Base-by-base conservation (phyloP, 306 rosid species). In the Rubus idaeus region DNA sequence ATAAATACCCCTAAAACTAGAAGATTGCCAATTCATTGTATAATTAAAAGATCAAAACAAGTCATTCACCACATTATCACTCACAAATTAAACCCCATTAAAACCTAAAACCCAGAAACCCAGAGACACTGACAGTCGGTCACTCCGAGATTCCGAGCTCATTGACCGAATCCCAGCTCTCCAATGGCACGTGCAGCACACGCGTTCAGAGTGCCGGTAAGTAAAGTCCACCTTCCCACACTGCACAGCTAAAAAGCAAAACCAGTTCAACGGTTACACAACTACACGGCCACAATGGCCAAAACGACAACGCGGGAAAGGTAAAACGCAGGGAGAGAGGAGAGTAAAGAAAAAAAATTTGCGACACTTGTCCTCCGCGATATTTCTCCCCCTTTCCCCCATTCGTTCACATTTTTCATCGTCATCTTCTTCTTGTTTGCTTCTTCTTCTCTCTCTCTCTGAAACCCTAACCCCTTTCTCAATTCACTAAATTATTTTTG, bases 181-280 rank as follows among this genome's bases (percentile, higher is more conserved):
- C 55, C 17, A 21, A 78, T 26, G 26, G 52, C 7, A 3, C 62
- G 83, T 75, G 61, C 0, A 14, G 1, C n/a, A 8, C 78, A 82
- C 73, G 74, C 57, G 39, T 39, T 30, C 21, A 49, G 8, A 1
- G 41, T 39, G 62, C 65, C 58, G 52, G 80, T 80, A 26, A 67
- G 84, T 8, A 16, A 78, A 16, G 4, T n/a, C 73, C 74, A 41
- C 8, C 46, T 20, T 64, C 13, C 2, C 11, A 1, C 44, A 12
- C 10, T 8, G 40, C 70, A n/a, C 64, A 61, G 41, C 63, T 50
- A 37, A 68, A 11, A 46, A 63, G 30, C n/a, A 58, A 39, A 75
- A 78, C 75, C 82, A 49, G 76, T 81, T 88, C 93, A 88, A 89
- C 93, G 91, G 90, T 86, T 75, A n/a, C 82, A 14, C 76, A 77